Conservation (phyloP, 164 flowering plant genomes). For the Warburgia ugandensis region DNA sequence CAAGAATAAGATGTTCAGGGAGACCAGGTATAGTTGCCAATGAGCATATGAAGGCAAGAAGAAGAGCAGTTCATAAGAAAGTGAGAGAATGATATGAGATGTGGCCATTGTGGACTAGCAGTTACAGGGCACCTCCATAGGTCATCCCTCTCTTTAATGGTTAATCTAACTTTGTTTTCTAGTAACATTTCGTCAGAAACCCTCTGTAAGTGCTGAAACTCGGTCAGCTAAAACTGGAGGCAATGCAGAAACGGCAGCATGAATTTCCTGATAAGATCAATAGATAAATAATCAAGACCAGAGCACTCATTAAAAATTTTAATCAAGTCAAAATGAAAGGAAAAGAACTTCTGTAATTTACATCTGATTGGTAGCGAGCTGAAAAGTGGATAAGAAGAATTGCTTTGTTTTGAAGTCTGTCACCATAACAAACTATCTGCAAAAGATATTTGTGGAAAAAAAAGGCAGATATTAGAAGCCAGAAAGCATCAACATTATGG, state of each 20-base stretch:
- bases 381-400: constrained; percentile 92
- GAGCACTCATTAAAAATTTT: not conserved
- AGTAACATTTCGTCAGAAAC: constrained; percentile 47
- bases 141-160: too few relatives aligned
- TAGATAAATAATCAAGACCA: not conserved
- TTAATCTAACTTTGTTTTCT: too few relatives aligned
- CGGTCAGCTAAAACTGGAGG: constrained; percentile 58
- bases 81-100: too few relatives aligned
- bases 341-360: constrained; percentile 5
- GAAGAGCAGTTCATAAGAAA: too few relatives aligned
- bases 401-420: constrained; percentile 69
- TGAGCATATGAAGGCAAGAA: too few relatives aligned
- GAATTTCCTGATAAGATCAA: constrained; percentile 48
- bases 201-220: constrained; percentile 75
- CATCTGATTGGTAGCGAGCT: constrained; percentile 55
- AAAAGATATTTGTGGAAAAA: not conserved
- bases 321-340: not conserved
- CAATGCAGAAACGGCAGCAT: constrained; percentile 57
- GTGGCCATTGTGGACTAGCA: too few relatives aligned
- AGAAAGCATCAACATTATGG: not conserved
- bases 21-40: too few relatives aligned
- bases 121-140: too few relatives aligned
- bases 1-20: too few relatives aligned
- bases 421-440: constrained; percentile 60
- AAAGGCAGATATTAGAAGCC: not conserved